Evolutionary conservation across 495 filamentous ascomycete species (phyloP), one percentile per base, ranked within the genome.

Genomic region (Hypomontagnella submonticulosa): DNA sequence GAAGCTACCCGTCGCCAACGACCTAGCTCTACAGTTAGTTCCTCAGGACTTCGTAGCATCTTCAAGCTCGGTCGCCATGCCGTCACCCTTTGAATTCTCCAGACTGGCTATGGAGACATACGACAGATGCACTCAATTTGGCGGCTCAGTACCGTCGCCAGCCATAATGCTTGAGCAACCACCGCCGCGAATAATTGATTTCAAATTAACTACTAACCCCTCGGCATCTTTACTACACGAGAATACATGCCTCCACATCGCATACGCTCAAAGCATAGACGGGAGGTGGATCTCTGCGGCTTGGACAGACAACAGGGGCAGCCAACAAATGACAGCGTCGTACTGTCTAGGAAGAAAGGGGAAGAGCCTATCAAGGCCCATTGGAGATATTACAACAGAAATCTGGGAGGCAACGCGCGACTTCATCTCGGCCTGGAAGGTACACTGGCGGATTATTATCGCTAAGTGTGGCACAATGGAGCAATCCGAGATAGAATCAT

Each of bases 231-330:
- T 95, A 0, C 75, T 97, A n/a, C 87, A 89, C 48, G 92, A 96
- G 69, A 92, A 93, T 33, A 88, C 85, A 10, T 89, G 88, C 61
- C 84, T 99, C 9, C 96, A 99, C 73, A 77, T 98, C 44, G 93
- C 91, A 6, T 97, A 94, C 71, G 89, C 90, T 0, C 87, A 88
- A 61, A 94, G 91, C 71, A 77, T 88, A 27, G 92, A 95, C 71
- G 88, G 90, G 44, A 85, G 90, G 13, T 99, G 96, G 96, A 75
- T 97, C 43, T 89, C 89, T 0, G 92, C 88, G 4, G 90, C 90
- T n/a, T 99, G 96, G 96, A 91, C 90, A 1, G 93, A 98, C 75
- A 92, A 87, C 67, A 84, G 80, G 19, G 96, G 95, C 0, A 85
- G 80, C 38, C 83, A 90, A 57, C 92, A 96, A 72, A 88, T 85